phyloP scores from a whole-genome alignment of 2,329 filamentous ascomycete genomes.

The Aspergillus sp. region DNA sequence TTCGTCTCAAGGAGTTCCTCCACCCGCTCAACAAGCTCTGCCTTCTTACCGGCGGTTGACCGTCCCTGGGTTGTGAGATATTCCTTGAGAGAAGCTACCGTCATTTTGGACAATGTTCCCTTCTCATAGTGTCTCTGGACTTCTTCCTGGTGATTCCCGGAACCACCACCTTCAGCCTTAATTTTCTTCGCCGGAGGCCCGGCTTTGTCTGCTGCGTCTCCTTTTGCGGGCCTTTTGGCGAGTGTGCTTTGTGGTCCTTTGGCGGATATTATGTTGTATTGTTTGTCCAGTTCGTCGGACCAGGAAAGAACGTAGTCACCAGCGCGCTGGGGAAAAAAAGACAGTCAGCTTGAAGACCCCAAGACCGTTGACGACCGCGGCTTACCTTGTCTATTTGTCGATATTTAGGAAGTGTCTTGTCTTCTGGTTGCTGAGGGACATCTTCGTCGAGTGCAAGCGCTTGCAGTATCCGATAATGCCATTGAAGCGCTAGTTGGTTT shows the following conservation, averaged over 20 bases:
- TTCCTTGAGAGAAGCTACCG: constrained; percentile 47
- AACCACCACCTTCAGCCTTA: constrained; percentile 38
- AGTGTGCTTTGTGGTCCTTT: constrained; percentile 44
- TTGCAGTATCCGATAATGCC: constrained; percentile 95
- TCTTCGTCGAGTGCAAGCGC: constrained; percentile 90
- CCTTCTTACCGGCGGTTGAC: constrained; percentile 48
- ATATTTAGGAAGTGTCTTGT: constrained; percentile 81
- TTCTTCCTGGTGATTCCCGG: constrained; percentile 34
- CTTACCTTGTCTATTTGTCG: constrained; percentile 77
- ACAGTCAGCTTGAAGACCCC: neutral
- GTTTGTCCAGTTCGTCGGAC: constrained; percentile 66
- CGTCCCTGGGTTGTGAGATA: constrained; percentile 48
- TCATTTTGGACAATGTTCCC: constrained; percentile 48
- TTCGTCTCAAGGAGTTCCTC: constrained; percentile 50
- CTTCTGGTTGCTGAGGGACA: constrained; percentile 69
- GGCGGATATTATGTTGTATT: constrained; percentile 48
- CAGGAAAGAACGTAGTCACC: constrained; percentile 77
- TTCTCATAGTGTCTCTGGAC: constrained; percentile 43
- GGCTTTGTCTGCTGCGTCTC: constrained; percentile 25
- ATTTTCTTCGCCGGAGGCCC: constrained; percentile 45
- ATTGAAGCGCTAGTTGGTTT: constrained; percentile 67
- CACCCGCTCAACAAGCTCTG: constrained; percentile 51
- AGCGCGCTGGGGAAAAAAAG: constrained; percentile 53
- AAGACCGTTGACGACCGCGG: neutral
- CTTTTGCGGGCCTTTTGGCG: constrained; percentile 46